Evolutionary conservation across 345 rosid genomes (phyloP), one percentile per base, ranked within the genome.

Genomic region (Chamaenerion angustifolium): DNA sequence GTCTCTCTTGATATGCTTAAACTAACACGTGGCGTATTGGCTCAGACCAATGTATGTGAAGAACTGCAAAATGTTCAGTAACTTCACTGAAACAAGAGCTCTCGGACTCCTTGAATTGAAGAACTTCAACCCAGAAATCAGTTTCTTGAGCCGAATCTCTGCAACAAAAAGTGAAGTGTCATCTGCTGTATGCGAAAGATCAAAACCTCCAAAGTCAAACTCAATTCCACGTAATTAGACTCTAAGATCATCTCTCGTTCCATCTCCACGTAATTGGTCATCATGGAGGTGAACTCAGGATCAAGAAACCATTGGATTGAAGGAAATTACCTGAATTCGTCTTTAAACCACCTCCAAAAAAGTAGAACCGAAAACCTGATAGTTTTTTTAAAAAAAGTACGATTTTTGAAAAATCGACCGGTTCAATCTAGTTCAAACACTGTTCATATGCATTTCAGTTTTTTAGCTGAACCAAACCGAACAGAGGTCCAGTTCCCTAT

Each of bases 31-130:
- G 27, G 27, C 3, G 27, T 2, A 23, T 23, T 23, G 27, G 27
- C 27, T 52, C 88, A 92, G 98, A 74, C 74, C 37, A 56, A 71
- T 43, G 93, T 84, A 70, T 80, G 93, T 51, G 80, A 82, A 72
- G 79, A 51, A 57, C 65, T 77, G 63, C 84, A 84, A 56, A 90
- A 71, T 64, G 79, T n/a, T n/a, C 76, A 17, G 57, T 84, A 50
- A 68, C 66, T 66, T 73, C 76, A 51, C 67, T 92, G 65, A 82
- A 79, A 75, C 85, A 71, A 59, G 82, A 87, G 76, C 82, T 82
- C 56, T 52, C 75, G 7, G 82, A 82, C 59, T 78, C 81, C 60
- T 70, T 60, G 83, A 86, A 60, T 64, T 50, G 17, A 67, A 57
- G 60, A 68, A 63, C 62, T 13, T 42, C 27, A 71, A 72, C 40